Evolutionary conservation across 1,139 yeast genomes (phyloP), one percentile per base, ranked within the genome.

Genomic region (Geotrichum aggregatum): DNA sequence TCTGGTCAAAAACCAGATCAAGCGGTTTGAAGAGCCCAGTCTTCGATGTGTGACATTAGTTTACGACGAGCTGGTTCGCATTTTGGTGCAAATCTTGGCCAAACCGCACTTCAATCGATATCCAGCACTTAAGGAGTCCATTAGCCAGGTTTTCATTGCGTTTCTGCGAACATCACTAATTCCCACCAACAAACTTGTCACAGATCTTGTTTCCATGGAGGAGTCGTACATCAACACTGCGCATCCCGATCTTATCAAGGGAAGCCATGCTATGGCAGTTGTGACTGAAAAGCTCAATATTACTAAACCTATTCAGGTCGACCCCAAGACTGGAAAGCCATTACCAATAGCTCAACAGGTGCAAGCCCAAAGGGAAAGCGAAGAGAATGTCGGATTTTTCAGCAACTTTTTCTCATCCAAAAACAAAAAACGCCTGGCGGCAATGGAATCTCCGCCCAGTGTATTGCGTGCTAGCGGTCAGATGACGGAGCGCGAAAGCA

Each of bases 391-490:
- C 50, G 94, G 95, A 1, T 92, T 92, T 73, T 92, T 92, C 68
- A 96, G 97, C 51, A 95, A 96, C 0, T 91, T 92, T 70, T 92
- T 92, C 71, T 82, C 94, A 18, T 82, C 94, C 19, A 88, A 89
- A 71, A 91, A 89, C 71, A 92, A 91, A 72, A 91, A 91, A 79
- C 83, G 95, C 71, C 77, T 91, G 65, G 97, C 94, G 44, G 84
- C 91, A 30, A 87, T 92, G 95, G 98, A 92, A 70, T 91, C 96
- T 1, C 98, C 98, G 47, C 98, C 98, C 42, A 82, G 95, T 38
- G 91, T 89, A 13, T 80, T 92, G 67, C 86, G 92, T 69, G 98
- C 98, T 5, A 83, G 95, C 22, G 98, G 98, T 42, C 83, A 87
- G 54, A 84, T 92, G 87, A 81, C 95, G 22, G 98, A 92, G 68